phyloP scores from a whole-genome alignment of 768 basidiomycete species.

The Lentinus tigrinus region DNA sequence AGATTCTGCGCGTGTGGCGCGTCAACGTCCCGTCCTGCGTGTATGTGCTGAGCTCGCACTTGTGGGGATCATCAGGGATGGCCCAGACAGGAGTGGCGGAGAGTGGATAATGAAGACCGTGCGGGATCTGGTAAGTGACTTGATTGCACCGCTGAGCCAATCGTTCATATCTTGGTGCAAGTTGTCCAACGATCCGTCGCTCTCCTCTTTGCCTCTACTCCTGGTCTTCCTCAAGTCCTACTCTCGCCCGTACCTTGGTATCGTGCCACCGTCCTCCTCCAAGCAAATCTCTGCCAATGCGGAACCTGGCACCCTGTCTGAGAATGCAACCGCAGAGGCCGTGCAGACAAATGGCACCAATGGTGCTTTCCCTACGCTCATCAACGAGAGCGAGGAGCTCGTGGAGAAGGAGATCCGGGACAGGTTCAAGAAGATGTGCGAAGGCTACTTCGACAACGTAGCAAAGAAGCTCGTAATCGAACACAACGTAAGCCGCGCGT shows the following conservation, averaged over 20 bases:
- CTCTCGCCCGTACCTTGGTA: constrained; percentile 83
- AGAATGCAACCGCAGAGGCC: constrained; percentile 29
- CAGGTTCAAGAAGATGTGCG: constrained; percentile 89
- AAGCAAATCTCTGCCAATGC: constrained; percentile 60
- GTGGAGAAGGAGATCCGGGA: constrained; percentile 85
- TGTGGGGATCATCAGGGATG: constrained; percentile 79
- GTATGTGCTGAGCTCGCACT: constrained; percentile 89
- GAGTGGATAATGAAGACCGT: constrained; percentile 89
- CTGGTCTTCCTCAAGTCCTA: constrained; percentile 94
- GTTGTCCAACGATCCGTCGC: constrained; percentile 84
- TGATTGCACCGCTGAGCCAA: constrained; percentile 3
- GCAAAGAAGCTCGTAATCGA: constrained; percentile 90
- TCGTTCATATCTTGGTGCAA: constrained; percentile 30
- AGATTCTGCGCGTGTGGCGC: constrained; percentile 70
- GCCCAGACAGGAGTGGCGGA: constrained; percentile 66
- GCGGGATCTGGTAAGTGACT: constrained; percentile 72
- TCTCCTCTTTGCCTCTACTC: constrained; percentile 86
- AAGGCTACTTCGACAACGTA: constrained; percentile 89
- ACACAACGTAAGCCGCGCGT: constrained; percentile 65
- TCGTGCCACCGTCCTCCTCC: constrained; percentile 46
- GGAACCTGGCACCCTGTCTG: constrained; percentile 57
- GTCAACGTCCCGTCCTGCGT: constrained; percentile 83
- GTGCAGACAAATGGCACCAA: constrained; percentile 30
- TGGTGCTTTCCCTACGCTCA: constrained; percentile 40
- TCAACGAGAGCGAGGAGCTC: constrained; percentile 65